A percentile compares a stretch with the other conserved stretches of the same genome.
phyloP scores from a whole-genome alignment of 495 filamentous ascomycete species.

The Neurospora discreta region DNA sequence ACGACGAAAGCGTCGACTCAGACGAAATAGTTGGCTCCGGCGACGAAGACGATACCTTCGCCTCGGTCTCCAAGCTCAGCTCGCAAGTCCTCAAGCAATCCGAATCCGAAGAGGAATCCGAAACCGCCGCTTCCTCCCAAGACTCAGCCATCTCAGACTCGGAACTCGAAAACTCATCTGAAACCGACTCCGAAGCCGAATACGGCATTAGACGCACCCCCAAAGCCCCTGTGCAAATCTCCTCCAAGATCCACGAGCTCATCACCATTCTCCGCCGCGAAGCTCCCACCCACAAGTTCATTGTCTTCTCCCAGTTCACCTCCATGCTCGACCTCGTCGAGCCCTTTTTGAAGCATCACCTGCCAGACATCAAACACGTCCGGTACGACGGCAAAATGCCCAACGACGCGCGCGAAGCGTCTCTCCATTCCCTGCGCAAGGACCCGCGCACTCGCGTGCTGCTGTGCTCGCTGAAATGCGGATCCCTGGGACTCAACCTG shows the following conservation, averaged over 20 bases:
- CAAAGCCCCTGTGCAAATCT: constrained; percentile 43
- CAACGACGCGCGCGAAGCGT: constrained; percentile 84
- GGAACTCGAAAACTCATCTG: constrained; percentile 30
- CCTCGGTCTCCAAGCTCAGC: constrained; percentile 30
- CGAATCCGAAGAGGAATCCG: constrained; percentile 3
- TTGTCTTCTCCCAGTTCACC: constrained; percentile 94
- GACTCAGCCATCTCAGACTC: constrained; percentile 20
- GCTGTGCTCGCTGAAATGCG: constrained; percentile 87
- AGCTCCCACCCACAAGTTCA: constrained; percentile 72
- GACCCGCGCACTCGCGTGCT: constrained; percentile 63
- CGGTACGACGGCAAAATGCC: constrained; percentile 95
- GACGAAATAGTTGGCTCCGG: constrained; percentile 15
- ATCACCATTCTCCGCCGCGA: constrained; percentile 74
- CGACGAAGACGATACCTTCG: constrained; percentile 18
- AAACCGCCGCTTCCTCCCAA: constrained; percentile 17
- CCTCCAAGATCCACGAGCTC: constrained; percentile 83
- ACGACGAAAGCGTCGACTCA: constrained; percentile 22
- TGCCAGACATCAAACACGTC: constrained; percentile 54
- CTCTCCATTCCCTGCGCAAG: constrained; percentile 56
- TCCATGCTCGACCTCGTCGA: constrained; percentile 95
- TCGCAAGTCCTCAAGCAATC: constrained; percentile 20
- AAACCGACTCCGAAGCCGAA: constrained; percentile 29
- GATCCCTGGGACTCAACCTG: constrained; percentile 84
- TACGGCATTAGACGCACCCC: constrained; percentile 17
- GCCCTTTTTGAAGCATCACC: constrained; percentile 64